A percentile compares a stretch with the other conserved stretches of the same genome.
Evolutionary conservation across 495 filamentous ascomycete genomes (phyloP).

Genomic region (Durotheca rogersii): DNA sequence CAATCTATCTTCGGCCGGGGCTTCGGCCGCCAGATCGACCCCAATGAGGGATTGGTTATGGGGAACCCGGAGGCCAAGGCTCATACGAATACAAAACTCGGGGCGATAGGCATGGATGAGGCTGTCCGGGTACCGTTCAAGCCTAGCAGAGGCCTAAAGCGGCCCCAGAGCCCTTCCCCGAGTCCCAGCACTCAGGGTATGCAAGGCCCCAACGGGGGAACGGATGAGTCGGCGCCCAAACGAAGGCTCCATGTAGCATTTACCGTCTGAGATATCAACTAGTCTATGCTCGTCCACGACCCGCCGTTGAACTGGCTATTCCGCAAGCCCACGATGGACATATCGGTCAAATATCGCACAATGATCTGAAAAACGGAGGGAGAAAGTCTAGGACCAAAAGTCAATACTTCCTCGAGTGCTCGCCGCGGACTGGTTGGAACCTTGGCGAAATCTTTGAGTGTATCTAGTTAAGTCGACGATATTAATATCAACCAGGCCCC

Average conservation of each 20-base stretch:
- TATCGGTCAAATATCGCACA: too few species aligned
- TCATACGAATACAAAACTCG: not conserved
- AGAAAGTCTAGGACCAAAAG: too few species aligned
- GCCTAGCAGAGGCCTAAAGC: not conserved
- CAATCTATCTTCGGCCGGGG: conserved; percentile 62
- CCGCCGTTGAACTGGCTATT: too few species aligned
- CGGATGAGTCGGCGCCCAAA: not conserved
- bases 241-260: not conserved
- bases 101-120: not conserved
- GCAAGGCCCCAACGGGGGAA: not conserved
- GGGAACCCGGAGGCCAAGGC: conserved; percentile 25
- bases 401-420: too few species aligned
- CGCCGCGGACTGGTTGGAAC: too few species aligned
- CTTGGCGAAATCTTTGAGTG: too few species aligned
- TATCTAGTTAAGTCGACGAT: too few species aligned
- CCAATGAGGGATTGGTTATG: conserved; percentile 40
- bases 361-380: too few species aligned
- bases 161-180: not conserved
- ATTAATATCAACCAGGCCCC: too few species aligned
- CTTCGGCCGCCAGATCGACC: conserved; percentile 38
- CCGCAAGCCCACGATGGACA: too few species aligned
- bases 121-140: not conserved
- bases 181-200: not conserved
- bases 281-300: too few species aligned
- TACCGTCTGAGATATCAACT: not conserved